These are phyloP conservation scores for Populus simonii DNA, from an alignment of 345 rosid species.

Conservation along the genomic window DNA sequence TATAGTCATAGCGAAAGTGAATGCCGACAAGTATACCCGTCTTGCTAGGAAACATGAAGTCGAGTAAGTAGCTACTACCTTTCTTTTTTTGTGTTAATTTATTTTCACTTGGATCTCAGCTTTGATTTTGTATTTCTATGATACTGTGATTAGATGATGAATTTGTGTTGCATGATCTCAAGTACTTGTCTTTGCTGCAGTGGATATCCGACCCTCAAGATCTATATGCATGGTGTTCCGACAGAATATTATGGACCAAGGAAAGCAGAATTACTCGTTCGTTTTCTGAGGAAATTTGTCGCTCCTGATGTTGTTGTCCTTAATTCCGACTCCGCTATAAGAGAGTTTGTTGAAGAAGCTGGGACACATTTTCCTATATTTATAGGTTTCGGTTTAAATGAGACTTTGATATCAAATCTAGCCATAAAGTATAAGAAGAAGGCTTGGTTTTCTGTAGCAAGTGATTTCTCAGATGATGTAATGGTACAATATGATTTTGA, in stretches of 20 bases:
- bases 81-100: not conserved
- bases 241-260: constrained; percentile 86
- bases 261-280: constrained; percentile 76
- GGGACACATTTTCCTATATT: constrained; percentile 69
- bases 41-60: constrained; percentile 72
- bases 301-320: constrained; percentile 84
- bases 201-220: constrained; percentile 79
- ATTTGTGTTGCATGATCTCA: not conserved
- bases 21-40: constrained; percentile 72
- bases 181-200: constrained; percentile 33
- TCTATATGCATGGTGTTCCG: constrained; percentile 78
- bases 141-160: not conserved
- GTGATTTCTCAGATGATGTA: constrained; percentile 66
- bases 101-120: not conserved
- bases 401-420: constrained; percentile 43
- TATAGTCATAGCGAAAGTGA: constrained; percentile 72
- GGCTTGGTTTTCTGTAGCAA: constrained; percentile 93
- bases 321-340: constrained; percentile 54
- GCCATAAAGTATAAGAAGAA: constrained; percentile 78
- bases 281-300: constrained; percentile 80
- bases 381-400: constrained; percentile 75
- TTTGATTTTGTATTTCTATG: not conserved
- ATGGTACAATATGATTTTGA: constrained; percentile 71
- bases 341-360: constrained; percentile 65
- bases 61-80: constrained; percentile 45